phyloP scores from a whole-genome alignment of 495 filamentous ascomycete species.

The Penicillium bialowiezense region DNA sequence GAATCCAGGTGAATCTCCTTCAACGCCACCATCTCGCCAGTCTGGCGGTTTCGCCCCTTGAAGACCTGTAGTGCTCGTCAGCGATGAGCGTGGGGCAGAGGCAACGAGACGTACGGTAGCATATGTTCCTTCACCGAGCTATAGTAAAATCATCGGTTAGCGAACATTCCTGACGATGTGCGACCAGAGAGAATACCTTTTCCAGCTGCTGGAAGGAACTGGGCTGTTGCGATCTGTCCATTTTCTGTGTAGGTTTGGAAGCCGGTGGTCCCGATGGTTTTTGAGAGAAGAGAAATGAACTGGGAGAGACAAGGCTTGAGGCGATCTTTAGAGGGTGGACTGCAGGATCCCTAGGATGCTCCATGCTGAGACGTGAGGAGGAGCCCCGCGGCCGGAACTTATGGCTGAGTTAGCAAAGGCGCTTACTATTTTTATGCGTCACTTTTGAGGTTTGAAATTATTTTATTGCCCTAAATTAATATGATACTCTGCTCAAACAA shows the following conservation, averaged over 20 bases:
- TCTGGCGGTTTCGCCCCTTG: constrained; percentile 95
- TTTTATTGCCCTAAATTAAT: too few species aligned
- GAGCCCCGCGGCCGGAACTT: constrained; percentile 24
- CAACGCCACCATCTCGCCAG: constrained; percentile 91
- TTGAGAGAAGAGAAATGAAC: constrained; percentile 34
- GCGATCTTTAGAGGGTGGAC: constrained; percentile 27
- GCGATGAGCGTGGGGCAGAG: constrained; percentile 10
- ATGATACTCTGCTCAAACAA: too few species aligned
- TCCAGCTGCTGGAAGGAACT: constrained; percentile 98
- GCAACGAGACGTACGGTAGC: constrained; percentile 70
- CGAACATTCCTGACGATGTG: constrained; percentile 2
- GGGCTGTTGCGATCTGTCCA: constrained; percentile 88
- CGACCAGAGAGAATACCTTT: constrained; percentile 50
- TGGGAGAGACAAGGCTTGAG: constrained; percentile 37
- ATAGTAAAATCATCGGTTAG: constrained; percentile 19
- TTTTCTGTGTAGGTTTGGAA: constrained; percentile 33
- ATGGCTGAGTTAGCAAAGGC: constrained; percentile 4
- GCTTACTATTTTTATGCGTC: too few species aligned
- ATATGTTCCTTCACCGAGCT: constrained; percentile 97
- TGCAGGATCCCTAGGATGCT: constrained; percentile 23
- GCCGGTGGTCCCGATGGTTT: constrained; percentile 11
- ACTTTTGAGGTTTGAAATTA: too few species aligned
- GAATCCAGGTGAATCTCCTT: constrained; percentile 99
- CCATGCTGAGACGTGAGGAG: constrained; percentile 26
- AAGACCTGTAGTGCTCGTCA: constrained; percentile 66